phyloP scores from a whole-genome alignment of 805 yeast genomes.

The Yarrowia bubula region DNA sequence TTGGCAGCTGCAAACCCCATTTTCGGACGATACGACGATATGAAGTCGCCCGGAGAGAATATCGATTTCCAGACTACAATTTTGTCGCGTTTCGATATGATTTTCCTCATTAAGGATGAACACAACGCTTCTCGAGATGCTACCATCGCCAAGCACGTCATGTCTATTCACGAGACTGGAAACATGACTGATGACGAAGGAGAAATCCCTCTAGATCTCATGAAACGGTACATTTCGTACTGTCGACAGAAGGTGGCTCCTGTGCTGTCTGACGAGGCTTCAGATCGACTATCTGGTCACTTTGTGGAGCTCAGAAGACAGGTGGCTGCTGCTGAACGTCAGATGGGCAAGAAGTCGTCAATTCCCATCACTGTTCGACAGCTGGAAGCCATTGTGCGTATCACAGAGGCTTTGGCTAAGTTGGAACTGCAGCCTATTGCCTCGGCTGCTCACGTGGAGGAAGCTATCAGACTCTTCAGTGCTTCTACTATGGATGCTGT shows the following conservation, averaged over 20 bases:
- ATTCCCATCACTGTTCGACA: constrained; percentile 98
- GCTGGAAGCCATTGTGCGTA: constrained; percentile 94
- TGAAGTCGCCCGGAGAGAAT: constrained; percentile 95
- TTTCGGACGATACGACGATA: constrained; percentile 93
- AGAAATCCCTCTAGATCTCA: constrained; percentile 83
- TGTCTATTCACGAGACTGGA: constrained; percentile 89
- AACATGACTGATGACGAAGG: constrained; percentile 54
- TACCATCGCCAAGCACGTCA: constrained; percentile 89
- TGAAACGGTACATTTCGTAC: constrained; percentile 90
- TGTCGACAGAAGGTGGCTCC: constrained; percentile 93
- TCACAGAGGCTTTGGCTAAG: constrained; percentile 91
- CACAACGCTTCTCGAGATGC: constrained; percentile 84
- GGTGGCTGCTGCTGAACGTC: constrained; percentile 75
- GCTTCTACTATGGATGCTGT: constrained; percentile 99
- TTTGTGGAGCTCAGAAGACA: constrained; percentile 86
- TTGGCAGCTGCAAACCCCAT: constrained; percentile 98
- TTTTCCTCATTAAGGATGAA: constrained; percentile 92
- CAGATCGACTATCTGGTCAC: constrained; percentile 85
- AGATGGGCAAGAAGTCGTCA: constrained; percentile 83
- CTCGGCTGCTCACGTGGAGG: constrained; percentile 85
- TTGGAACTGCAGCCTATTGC: constrained; percentile 80
- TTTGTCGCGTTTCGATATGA: constrained; percentile 97
- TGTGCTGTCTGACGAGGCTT: constrained; percentile 79
- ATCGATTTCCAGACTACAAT: constrained; percentile 97
- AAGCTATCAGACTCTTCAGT: constrained; percentile 87